Percentiles rank a stretch among this genome's conserved stretches.
Conservation (phyloP, 2,329 filamentous ascomycete genomes). For the Penicillium frequentans region DNA sequence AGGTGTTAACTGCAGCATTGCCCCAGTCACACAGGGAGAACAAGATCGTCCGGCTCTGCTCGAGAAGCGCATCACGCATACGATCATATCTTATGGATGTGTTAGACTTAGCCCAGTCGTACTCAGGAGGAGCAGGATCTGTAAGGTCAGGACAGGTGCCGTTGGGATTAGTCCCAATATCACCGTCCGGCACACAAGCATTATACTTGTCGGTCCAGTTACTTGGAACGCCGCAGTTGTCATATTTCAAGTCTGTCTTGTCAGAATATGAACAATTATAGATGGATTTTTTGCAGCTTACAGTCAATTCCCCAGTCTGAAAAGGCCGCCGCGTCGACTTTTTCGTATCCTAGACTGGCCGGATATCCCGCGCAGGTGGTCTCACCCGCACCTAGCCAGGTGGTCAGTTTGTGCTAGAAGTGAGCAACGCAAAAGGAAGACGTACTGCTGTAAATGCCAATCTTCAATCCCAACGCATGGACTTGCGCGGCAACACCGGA, state of each 20-base stretch:
- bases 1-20: slow-evolving; percentile 49
- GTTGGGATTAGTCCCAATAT: slow-evolving; percentile 37
- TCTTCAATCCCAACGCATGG: slow-evolving; percentile 59
- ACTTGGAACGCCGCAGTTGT: slow-evolving; percentile 52
- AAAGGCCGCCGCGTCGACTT: slow-evolving; percentile 58
- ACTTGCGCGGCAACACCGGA: slow-evolving; percentile 54
- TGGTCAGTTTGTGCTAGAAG: no score
- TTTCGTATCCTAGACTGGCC: slow-evolving; percentile 58
- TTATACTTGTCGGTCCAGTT: slow-evolving; percentile 42
- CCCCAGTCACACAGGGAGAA: slow-evolving; percentile 59
- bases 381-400: slow-evolving; percentile 24
- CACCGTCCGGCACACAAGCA: slow-evolving; percentile 42
- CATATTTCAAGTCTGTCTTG: slow-evolving; percentile 54
- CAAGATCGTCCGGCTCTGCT: slow-evolving; percentile 48
- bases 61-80: slow-evolving; percentile 56
- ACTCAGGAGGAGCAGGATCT: slow-evolving; percentile 45
- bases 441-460: slow-evolving; percentile 61
- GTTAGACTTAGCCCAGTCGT: slow-evolving; percentile 52
- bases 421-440: background rate
- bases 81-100: slow-evolving; percentile 48
- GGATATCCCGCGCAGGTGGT: slow-evolving; percentile 59
- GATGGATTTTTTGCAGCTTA: slow-evolving; percentile 8
- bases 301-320: slow-evolving; percentile 61
- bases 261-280: background rate
- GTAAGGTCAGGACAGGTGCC: slow-evolving; percentile 40